Evolutionary conservation across 345 rosid genomes (phyloP), one percentile per base, ranked within the genome.

Genomic region (Salix dunnii): DNA sequence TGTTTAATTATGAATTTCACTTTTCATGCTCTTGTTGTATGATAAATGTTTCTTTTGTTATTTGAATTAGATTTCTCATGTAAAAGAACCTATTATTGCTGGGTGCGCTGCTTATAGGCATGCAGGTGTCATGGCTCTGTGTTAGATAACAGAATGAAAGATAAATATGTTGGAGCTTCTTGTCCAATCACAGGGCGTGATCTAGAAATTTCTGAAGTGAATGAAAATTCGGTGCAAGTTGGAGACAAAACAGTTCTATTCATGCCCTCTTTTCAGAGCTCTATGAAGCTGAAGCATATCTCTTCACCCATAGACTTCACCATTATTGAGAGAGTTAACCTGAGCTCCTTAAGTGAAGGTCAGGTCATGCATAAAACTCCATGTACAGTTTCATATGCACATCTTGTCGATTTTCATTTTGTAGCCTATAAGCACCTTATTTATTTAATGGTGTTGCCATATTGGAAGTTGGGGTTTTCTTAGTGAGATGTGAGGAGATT

Each of bases 261-360:
- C 68, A 68, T 90, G 86, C 93, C 97, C 75, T 89, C 89, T 58
- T 81, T 84, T 77, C 86, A 83, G 40, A 79, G 83, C 77, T 71
- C 81, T 65, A 58, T 84, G 74, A 83, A 85, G 76, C 82, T 86
- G 72, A 86, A 83, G 72, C 82, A 80, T 77, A 69, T 87, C 76
- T 85, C 91, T 84, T 81, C 86, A 31, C 86, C 88, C 25, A 78
- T 91, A 60, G 78, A 87, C 70, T 91, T 94, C 87, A 77, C 77
- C 46, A 77, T 94, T 73, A 86, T 90, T 68, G 91, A 90, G 80
- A 87, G 96, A 85, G 88, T 91, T 75, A 89, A 88, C 78, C 74
- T 94, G 82, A 79, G 78, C 62, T 82, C 96, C 85, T 82, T 91
- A 21, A 90, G 85, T 82, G 98, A 94, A 87, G 96, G 98, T 92